These are phyloP conservation scores for Candida namnaoensis DNA, from an alignment of 805 yeast species.

Conservation along the genomic window DNA sequence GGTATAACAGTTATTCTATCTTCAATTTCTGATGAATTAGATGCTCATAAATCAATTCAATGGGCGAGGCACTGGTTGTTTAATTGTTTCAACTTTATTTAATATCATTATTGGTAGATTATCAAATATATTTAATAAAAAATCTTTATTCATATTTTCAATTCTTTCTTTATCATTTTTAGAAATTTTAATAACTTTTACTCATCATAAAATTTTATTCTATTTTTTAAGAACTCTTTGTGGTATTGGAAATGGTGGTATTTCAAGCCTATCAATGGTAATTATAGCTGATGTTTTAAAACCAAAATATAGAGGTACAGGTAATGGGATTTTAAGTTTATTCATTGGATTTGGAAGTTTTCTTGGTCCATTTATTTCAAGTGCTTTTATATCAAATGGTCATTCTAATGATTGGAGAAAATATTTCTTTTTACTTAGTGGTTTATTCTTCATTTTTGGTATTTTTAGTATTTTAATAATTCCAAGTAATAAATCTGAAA, in stretches of 20 bases:
- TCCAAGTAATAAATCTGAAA: slow-evolving; percentile 20
- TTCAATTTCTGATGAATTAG: slow-evolving; percentile 32
- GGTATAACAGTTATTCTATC: slow-evolving; percentile 39
- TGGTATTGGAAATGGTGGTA: slow-evolving; percentile 49
- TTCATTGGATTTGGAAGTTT: slow-evolving; percentile 39
- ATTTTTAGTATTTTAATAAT: slow-evolving; percentile 22
- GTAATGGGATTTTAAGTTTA: slow-evolving; percentile 43
- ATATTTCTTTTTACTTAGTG: slow-evolving; percentile 27
- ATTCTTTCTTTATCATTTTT: slow-evolving; percentile 26
- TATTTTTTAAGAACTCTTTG: slow-evolving; percentile 42
- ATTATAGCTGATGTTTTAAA: slow-evolving; percentile 44
- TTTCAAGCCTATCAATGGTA: slow-evolving; percentile 39
- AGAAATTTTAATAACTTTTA: not conserved
- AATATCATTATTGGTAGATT: slow-evolving; percentile 44
- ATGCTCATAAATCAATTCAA: slow-evolving; percentile 36
- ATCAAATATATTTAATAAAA: slow-evolving; percentile 45
- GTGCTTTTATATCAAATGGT: slow-evolving; percentile 21
- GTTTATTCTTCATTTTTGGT: slow-evolving; percentile 18
- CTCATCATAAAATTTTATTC: no score
- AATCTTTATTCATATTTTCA: slow-evolving; percentile 29
- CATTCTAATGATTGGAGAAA: slow-evolving; percentile 24
- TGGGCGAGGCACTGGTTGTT: slow-evolving; percentile 48
- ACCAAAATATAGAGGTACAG: slow-evolving; percentile 42
- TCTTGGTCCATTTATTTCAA: slow-evolving; percentile 32
- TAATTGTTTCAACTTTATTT: slow-evolving; percentile 40